Base-by-base conservation (phyloP, 441 rosid genomes). In the Geranium incanum region DNA sequence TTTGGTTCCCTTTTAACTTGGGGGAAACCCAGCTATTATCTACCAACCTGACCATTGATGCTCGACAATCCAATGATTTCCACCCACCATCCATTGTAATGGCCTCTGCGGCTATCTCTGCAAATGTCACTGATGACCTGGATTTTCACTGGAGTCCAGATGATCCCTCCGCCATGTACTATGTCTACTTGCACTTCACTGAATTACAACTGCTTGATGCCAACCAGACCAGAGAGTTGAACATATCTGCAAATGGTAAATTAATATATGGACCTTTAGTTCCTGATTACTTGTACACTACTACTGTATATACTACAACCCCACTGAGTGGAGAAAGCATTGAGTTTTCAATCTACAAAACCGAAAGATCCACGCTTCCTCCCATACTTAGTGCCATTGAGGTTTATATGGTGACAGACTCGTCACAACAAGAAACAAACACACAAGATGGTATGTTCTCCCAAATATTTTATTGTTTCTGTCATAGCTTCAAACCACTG, bases 341-440 rank as follows among this genome's bases (percentile, higher is more conserved):
- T 15, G 6, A 18, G n/a, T 65, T 72, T 50, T 3, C 23, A 8
- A 38, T 72, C 5, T 13, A 36, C 13, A 9, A 16, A 13, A 68
- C 63, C 3, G 48, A 36, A 9, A 37, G 21, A 11, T 67, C 70
- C 0, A 72, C 75, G 13, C 45, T 15, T 21, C 65, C 70, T 3
- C 75, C 75, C 0, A 36, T 72, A 0, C 37, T 72, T 11, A 67
- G 37, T 12, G 75, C 70, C 16, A 3, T 72, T 8, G 75, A 72
- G 62, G 45, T 52, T 2, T 72, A 65, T 16, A 18, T n/a, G 70
- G 65, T 15, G 9, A 23, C 1, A 4, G 64, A 72, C 16, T 21
- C 48, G 3, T 37, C 13, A 5, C 60, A 66, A 45, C 36, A 11
- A 8, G 36, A 6, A 37, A 72, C 75, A 15, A 6, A 13, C 4